Base-by-base conservation (phyloP, 139 green algal genomes). In the Micractinium sp. region DNA sequence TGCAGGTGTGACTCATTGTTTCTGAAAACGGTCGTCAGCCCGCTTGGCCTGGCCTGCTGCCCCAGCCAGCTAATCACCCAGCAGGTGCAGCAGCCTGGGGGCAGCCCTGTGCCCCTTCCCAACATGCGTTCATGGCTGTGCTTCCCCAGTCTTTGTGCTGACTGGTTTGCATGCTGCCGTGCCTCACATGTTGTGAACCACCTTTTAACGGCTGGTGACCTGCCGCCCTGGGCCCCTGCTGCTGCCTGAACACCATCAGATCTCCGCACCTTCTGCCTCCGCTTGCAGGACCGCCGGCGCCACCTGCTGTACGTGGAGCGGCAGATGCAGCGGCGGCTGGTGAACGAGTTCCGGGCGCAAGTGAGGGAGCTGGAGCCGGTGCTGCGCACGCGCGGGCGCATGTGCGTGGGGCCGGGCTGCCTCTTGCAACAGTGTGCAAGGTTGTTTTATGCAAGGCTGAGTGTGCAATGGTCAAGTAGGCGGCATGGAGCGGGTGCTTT, bases 291-390 rank as follows among this genome's bases (percentile, higher is more conserved):
- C 75, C 67, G 85, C 15, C 79, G 86, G 29, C 74, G 74, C 12
- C 41, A 81, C 13, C 81, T 92, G 33, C 69, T 92, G 22, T 71
- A 81, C 18, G 23, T 89, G n/a, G 90, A 92, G 76, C 69, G 81
- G 16, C 56, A 66, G 36, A 47, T 91, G 39, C 90, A 89, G 74
- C 71, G 90, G 35, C 36, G 61, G 5, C 69, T 92, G 13, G 39
- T 87, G 22, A 82, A 83, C 35, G 90, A 92, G 78, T 91, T 91
- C 38, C 27, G 81, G 3, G 41, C 81, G 36, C 90, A 92, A 66
- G 60, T 78, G 18, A 36, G 73, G 16, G 69, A 75, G 31, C 82
- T 89, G 63, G 87, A 89, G 73, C 90, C 90, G 19, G 84, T 92
- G 71, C 81, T 92, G 53, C 69, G 61, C 60, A 69, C 41, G 2